Base-by-base conservation (phyloP, 148 eudicot genomes). In the Beta vulgaris region DNA sequence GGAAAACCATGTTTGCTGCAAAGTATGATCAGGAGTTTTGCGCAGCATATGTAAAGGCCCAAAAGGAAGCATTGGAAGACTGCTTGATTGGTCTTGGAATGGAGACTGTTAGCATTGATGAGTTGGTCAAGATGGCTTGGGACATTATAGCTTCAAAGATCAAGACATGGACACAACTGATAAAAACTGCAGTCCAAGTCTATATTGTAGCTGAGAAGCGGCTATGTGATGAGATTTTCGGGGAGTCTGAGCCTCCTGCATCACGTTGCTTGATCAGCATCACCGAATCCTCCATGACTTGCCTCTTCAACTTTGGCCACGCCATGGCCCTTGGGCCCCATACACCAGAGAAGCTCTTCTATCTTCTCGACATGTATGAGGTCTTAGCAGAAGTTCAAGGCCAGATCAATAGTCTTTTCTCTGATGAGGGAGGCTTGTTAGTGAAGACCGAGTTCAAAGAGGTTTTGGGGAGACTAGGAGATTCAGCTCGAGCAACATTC, bases 361-460 rank as follows among this genome's bases (percentile, higher is more conserved):
- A 81, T 55, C 78, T 92, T 51, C 87, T 94, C 2, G 83, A 91
- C 68, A 87, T 94, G 93, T 90, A 88, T 19, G 96, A 92, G 79
- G 82, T 83, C 28, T 68, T 94, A 16, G 79, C 78, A 0, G 78
- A 78, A 21, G 83, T 90, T 61, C 48, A 73, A 32, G 85, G 35
- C 8, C 86, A 89, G 42, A 72, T 89, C 35, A 77, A 87, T 53
- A 23, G 73, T 28, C 73, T 91, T 73, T 93, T 84, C 81, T 67
- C 82, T 1, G 85, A 75, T 12, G 87, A 81, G 57, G 74, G 58
- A 12, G 87, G 89, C 16, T 80, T 76, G 0, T 71, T 70, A 32
- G 75, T 93, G 28, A 82, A 81, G 81, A 77, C 75, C 1, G 98
- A 91, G 66, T 87, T 85, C 32, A 74, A 83, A 28, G 81, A 82